Evolutionary conservation across 2,329 filamentous ascomycete species (phyloP).

Genomic region (Xylaria sp.): DNA sequence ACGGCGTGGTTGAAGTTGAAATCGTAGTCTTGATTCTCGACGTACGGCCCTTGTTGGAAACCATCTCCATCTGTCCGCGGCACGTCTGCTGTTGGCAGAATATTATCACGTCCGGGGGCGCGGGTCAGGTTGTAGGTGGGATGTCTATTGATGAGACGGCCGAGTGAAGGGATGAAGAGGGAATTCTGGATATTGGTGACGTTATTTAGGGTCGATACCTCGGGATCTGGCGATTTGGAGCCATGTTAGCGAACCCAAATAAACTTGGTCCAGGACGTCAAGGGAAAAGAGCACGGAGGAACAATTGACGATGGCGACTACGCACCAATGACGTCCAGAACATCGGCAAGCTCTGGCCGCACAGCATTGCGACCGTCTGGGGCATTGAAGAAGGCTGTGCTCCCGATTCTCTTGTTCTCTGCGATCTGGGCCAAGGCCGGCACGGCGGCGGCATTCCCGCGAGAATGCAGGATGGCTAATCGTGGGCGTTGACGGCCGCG

Average conservation of each 20-base stretch:
- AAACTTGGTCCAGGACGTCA: neutral
- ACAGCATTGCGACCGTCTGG: slow-evolving; percentile 59
- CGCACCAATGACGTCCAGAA: slow-evolving; percentile 75
- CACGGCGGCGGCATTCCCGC: slow-evolving; percentile 29
- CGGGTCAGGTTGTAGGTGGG: slow-evolving; percentile 80
- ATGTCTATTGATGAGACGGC: slow-evolving; percentile 76
- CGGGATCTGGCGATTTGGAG: slow-evolving; percentile 68
- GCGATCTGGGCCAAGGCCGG: slow-evolving; percentile 36
- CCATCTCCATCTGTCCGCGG: slow-evolving; percentile 34
- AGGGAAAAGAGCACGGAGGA: neutral
- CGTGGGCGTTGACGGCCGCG: slow-evolving; percentile 40
- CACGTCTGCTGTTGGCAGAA: neutral
- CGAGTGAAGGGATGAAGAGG: slow-evolving; percentile 85
- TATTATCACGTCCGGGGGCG: slow-evolving; percentile 41
- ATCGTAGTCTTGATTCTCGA: slow-evolving; percentile 67
- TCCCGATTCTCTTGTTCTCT: slow-evolving; percentile 39
- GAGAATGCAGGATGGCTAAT: slow-evolving; percentile 40
- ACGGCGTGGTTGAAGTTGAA: slow-evolving; percentile 73
- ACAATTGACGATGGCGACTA: slow-evolving; percentile 31
- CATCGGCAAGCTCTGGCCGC: slow-evolving; percentile 70
- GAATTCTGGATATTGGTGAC: slow-evolving; percentile 92
- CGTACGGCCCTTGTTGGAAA: slow-evolving; percentile 37
- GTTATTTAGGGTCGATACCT: slow-evolving; percentile 83
- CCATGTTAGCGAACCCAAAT: neutral
- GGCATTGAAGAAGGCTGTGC: slow-evolving; percentile 43